Evolutionary conservation across 805 yeast species (phyloP).

Genomic region (Ogataea chonburiensis): DNA sequence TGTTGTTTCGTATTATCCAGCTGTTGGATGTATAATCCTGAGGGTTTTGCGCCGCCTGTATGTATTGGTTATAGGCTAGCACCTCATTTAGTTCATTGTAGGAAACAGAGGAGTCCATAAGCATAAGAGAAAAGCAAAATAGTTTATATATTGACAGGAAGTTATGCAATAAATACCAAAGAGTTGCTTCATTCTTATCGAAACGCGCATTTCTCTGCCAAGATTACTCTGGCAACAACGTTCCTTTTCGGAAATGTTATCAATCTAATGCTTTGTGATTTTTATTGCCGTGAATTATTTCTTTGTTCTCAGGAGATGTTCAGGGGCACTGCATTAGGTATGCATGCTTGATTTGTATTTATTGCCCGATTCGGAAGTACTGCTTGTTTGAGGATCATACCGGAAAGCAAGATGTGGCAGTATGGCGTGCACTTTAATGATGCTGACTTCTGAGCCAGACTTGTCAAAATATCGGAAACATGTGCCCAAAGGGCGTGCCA

Average conservation of each 20-base stretch:
- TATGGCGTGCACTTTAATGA: neutral
- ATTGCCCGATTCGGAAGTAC: conserved; percentile 1
- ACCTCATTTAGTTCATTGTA: conserved; percentile 18
- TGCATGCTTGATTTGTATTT: conserved; percentile 1
- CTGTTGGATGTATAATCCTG: conserved; percentile 1
- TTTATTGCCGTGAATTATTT: conserved; percentile 5
- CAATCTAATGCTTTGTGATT: conserved; percentile 2
- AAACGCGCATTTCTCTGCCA: conserved; percentile 8
- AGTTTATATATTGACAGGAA: conserved; percentile 2
- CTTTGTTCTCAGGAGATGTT: conserved; percentile 3
- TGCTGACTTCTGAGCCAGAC: no score
- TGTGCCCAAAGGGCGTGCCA: no score
- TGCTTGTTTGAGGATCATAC: neutral
- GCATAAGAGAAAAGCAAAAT: neutral
- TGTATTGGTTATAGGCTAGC: conserved; percentile 15
- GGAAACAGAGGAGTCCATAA: conserved; percentile 16
- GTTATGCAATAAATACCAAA: conserved; percentile 4
- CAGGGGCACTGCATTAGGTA: conserved; percentile 6
- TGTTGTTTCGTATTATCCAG: conserved; percentile 1
- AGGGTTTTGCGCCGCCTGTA: conserved; percentile 12
- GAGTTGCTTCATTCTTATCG: conserved; percentile 2
- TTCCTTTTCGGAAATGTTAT: conserved; percentile 1
- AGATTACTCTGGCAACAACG: conserved; percentile 2
- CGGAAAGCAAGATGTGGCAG: neutral
- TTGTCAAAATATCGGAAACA: no score